Conservation (phyloP, 2,329 filamentous ascomycete species). For the Hymenoscyphus occultus region DNA sequence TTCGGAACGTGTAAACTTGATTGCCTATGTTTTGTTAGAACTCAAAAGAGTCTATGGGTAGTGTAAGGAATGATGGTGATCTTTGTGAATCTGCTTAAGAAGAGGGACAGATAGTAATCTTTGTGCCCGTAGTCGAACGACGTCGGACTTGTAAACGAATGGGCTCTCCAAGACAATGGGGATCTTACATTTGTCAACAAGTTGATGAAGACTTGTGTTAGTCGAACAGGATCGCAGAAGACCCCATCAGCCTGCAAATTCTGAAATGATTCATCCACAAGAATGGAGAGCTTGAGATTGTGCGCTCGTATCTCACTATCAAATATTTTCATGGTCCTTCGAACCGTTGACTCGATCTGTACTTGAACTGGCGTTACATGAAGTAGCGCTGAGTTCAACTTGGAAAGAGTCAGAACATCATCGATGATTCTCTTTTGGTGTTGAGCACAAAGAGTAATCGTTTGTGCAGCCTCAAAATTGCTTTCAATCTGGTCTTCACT, state of each 20-base stretch:
- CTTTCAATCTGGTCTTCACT: slow-evolving; percentile 48
- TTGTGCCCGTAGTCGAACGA: background rate
- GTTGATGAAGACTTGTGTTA: slow-evolving; percentile 79
- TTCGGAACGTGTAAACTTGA: slow-evolving; percentile 74
- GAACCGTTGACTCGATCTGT: slow-evolving; percentile 61
- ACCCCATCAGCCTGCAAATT: slow-evolving; percentile 67
- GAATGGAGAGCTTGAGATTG: slow-evolving; percentile 67
- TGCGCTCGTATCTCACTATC: slow-evolving; percentile 71
- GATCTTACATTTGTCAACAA: slow-evolving; percentile 62
- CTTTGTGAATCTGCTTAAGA: background rate
- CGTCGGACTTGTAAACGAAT: background rate
- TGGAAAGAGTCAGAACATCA: slow-evolving; percentile 64
- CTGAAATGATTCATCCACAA: slow-evolving; percentile 64
- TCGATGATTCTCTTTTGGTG: slow-evolving; percentile 60
- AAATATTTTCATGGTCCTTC: slow-evolving; percentile 73
- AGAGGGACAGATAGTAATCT: background rate
- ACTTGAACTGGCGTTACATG: slow-evolving; percentile 68
- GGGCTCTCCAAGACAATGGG: background rate
- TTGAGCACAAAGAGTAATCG: slow-evolving; percentile 74
- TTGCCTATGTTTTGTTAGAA: slow-evolving; percentile 43
- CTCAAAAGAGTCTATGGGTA: background rate
- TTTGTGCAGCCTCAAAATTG: slow-evolving; percentile 72
- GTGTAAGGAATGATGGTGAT: background rate
- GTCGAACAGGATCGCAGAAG: slow-evolving; percentile 70
- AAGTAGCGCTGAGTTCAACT: slow-evolving; percentile 68